phyloP scores from a whole-genome alignment of 1,139 yeast genomes.

The Candida glucosophila region DNA sequence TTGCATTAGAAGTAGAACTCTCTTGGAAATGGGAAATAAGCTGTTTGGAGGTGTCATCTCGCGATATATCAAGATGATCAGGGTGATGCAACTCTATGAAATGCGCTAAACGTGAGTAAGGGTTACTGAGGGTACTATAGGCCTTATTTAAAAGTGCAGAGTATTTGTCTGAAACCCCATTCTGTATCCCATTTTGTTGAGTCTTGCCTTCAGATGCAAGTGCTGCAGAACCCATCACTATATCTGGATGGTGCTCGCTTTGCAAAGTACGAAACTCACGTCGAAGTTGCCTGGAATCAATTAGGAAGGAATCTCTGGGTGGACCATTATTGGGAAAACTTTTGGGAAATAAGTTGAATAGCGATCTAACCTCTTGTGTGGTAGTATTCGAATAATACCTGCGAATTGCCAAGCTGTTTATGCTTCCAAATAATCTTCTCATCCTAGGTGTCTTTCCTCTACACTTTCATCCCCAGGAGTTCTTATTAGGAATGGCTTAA shows the following conservation, averaged over 20 bases:
- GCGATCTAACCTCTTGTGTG: conserved; percentile 13
- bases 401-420: no score
- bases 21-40: conserved; percentile 27
- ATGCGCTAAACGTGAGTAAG: conserved; percentile 51
- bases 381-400: conserved; percentile 2
- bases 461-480: no score
- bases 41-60: conserved; percentile 31
- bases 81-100: conserved; percentile 29
- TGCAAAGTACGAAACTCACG: conserved; percentile 72
- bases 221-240: conserved; percentile 23
- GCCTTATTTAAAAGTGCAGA: conserved; percentile 66
- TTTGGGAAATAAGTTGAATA: conserved; percentile 63
- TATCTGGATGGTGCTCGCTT: conserved; percentile 75
- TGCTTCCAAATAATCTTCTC: no score
- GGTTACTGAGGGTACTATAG: conserved; percentile 59
- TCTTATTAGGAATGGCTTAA: no score
- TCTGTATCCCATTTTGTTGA: conserved; percentile 9
- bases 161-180: neutral
- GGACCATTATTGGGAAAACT: conserved; percentile 67
- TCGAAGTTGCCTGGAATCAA: conserved; percentile 50
- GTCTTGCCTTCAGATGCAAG: conserved; percentile 7
- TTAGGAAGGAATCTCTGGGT: conserved; percentile 49
- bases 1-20: conserved; percentile 19
- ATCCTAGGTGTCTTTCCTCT: no score
- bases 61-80: conserved; percentile 29